Conservation (phyloP, 106 monocot species). For the Platanthera guangdongensis region DNA sequence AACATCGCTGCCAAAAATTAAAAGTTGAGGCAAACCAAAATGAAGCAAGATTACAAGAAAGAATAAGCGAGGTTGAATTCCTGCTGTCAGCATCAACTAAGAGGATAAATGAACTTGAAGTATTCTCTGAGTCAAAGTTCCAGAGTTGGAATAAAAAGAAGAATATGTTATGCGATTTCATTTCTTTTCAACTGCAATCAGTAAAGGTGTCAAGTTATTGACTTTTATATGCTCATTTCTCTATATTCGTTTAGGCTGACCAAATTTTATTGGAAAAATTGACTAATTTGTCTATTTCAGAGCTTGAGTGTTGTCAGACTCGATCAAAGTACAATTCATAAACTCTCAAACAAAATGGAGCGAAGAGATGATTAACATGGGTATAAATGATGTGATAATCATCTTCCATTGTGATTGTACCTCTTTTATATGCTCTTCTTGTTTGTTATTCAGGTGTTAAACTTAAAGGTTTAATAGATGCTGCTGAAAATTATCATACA, state of each 20-base stretch:
- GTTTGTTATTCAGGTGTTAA: conserved; percentile 39
- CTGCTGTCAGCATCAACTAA: conserved; percentile 48
- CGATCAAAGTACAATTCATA: conserved; percentile 52
- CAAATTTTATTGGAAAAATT: background rate
- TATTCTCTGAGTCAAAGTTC: conserved; percentile 41
- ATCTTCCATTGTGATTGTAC: background rate
- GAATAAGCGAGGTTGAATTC: conserved; percentile 45
- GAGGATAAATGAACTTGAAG: conserved; percentile 49
- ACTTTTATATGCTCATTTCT: conserved; percentile 6
- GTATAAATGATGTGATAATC: conserved; percentile 22
- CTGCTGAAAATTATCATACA: conserved; percentile 85
- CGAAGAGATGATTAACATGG: conserved; percentile 58
- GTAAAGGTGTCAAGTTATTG: conserved; percentile 41
- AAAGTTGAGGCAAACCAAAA: conserved; percentile 32
- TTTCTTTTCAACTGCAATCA: conserved; percentile 46
- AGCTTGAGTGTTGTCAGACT: conserved; percentile 49
- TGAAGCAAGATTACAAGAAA: conserved; percentile 23
- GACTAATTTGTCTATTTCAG: conserved; percentile 21
- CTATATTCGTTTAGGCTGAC: background rate
- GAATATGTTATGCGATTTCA: conserved; percentile 37
- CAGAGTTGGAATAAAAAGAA: conserved; percentile 72
- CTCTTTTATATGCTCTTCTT: background rate
- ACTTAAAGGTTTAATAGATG: conserved; percentile 77
- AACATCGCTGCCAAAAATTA: conserved; percentile 34
- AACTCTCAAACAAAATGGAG: conserved; percentile 48